These are phyloP conservation scores for Podospora pseudocomata DNA, from an alignment of 495 filamentous ascomycete species.

Conservation along the genomic window DNA sequence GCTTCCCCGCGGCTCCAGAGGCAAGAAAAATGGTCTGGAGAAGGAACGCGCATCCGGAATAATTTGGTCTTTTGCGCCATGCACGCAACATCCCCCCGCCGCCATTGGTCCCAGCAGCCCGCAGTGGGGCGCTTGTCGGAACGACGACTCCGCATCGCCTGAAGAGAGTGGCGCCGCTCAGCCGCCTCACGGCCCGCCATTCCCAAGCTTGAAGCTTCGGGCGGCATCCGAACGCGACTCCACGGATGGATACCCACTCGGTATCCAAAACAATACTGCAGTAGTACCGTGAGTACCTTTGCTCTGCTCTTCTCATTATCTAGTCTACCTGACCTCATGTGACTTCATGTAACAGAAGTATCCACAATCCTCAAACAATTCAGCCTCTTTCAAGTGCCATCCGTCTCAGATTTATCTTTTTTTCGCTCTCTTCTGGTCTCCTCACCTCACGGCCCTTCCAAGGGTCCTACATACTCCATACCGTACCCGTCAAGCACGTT, in stretches of 20 bases:
- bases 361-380: background rate
- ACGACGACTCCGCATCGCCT: conserved; percentile 38
- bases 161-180: conserved; percentile 32
- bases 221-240: conserved; percentile 14
- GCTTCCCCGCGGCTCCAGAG: background rate
- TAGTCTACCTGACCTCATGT: background rate
- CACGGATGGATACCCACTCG: conserved; percentile 1
- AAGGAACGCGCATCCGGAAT: conserved; percentile 23
- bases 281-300: no score
- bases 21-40: background rate
- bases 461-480: conserved; percentile 6
- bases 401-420: conserved; percentile 9
- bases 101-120: conserved; percentile 16
- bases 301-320: conserved; percentile 6
- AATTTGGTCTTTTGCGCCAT: conserved; percentile 21
- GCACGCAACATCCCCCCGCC: conserved; percentile 1
- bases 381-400: conserved; percentile 7
- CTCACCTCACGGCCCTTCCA: background rate
- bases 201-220: conserved; percentile 26
- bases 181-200: conserved; percentile 37
- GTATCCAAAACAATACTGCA: background rate
- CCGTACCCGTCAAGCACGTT: conserved; percentile 6
- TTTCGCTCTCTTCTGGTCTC: background rate
- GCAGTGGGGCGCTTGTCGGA: conserved; percentile 27
- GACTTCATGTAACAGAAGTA: no score